phyloP scores from a whole-genome alignment of 2,329 filamentous ascomycete species.

The Pseudopyrenochaeta lycopersici region DNA sequence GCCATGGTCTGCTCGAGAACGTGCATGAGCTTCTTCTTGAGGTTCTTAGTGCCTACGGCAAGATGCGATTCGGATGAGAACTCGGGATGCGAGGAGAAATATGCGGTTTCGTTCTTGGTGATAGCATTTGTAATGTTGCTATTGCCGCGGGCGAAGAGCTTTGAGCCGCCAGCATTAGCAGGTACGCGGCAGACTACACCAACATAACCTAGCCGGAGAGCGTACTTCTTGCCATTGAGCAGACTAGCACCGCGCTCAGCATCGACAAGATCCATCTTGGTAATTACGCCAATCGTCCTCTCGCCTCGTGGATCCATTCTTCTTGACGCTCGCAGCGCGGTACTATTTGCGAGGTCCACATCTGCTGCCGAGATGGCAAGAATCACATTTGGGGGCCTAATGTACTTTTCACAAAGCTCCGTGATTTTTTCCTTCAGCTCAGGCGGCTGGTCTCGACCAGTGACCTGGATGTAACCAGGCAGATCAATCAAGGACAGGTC shows the following conservation, averaged over 20 bases:
- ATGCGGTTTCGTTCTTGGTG: constrained; percentile 85
- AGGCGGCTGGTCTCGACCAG: constrained; percentile 86
- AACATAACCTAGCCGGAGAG: constrained; percentile 92
- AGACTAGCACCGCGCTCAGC: constrained; percentile 79
- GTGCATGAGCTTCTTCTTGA: constrained; percentile 96
- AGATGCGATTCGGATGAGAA: constrained; percentile 79
- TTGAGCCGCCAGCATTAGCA: constrained; percentile 62
- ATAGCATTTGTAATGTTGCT: constrained; percentile 83
- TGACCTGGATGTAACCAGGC: constrained; percentile 96
- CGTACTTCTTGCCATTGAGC: constrained; percentile 89
- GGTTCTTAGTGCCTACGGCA: constrained; percentile 81
- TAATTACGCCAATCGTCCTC: constrained; percentile 97
- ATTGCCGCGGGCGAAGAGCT: constrained; percentile 84
- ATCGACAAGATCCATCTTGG: constrained; percentile 98
- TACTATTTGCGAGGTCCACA: constrained; percentile 96
- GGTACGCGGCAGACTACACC: constrained; percentile 91
- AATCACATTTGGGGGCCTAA: constrained; percentile 94
- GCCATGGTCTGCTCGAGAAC: constrained; percentile 98
- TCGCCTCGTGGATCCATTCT: constrained; percentile 94
- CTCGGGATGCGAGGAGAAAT: constrained; percentile 85
- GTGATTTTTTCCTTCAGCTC: constrained; percentile 96
- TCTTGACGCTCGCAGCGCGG: constrained; percentile 86
- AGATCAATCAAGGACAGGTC: constrained; percentile 96
- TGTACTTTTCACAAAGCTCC: constrained; percentile 98
- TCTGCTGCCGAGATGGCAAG: constrained; percentile 97